Evolutionary conservation across 2,329 filamentous ascomycete genomes (phyloP), one percentile per base, ranked within the genome.

Genomic region (Huntiella omanensis): DNA sequence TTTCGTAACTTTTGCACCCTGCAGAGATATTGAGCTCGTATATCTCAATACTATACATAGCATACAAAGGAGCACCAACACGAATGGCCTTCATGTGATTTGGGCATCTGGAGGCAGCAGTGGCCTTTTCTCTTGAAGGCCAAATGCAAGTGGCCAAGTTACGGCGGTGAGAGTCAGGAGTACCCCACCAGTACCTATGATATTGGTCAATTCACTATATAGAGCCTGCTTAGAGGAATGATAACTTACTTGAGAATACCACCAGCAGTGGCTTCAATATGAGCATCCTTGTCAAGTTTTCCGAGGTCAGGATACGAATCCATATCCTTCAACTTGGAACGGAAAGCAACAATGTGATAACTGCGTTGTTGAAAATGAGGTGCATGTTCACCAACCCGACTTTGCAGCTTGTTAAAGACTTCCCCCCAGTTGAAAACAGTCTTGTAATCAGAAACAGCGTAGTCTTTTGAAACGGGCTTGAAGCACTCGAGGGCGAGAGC

Each of bases 261-360:
- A 4, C 86, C 86, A 55, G 77, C 83, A 35, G 70, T 79, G 10
- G 87, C 87, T 59, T 94, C 86, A 17, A 73, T 69, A 59, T 94
- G 86, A 5, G 82, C 82, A 49, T 75, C 75, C 56, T 79, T 77
- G 61, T 94, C 87, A 32, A 94, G 68, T 19, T 69, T 67, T 36
- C 77, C 77, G 35, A 94, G 69, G 49, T 80, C 69, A 8, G 72
- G 71, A 49, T 75, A 75, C 51, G 84, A 75, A 1, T 79, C 80
- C 10, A 68, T 71, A 2, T 71, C 67, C 34, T 77, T 75, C 47
- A 94, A 73, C 52, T 69, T 71, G 4, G 82, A 88, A 12, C 83
- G 73, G 62, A 94, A 94, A 4, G 79, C 79, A 36, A 94, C 85
- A 47, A 91, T 77, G 62, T 88, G 93, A 64, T 88, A 93, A 22